Base-by-base conservation (phyloP, 306 rosid genomes). In the Rubus idaeus region DNA sequence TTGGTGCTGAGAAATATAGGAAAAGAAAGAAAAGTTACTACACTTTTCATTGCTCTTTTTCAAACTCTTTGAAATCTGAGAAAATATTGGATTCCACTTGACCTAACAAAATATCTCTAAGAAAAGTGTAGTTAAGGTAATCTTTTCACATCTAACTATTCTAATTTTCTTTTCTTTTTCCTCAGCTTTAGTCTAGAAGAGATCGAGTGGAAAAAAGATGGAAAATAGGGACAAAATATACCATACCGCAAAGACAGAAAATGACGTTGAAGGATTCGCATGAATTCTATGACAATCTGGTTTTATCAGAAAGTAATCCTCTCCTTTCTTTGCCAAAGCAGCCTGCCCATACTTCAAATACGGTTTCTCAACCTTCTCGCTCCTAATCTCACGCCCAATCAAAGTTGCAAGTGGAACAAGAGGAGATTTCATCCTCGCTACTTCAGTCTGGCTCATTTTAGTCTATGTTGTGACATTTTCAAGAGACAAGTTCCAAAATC, bases 251-350 rank as follows among this genome's bases (percentile, higher is more conserved):
- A 90, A 92, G 60, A 91, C 98, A 18, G 97, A 92, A 86, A 96
- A 96, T 47, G 84, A 73, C 3, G 99, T 90, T 7, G 96, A 87
- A 1, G 87, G 83, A 84, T 92, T 87, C 37, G 90, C 96, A 10
- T 88, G 94, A 86, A 89, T 81, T 80, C 97, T 85, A 52, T 83
- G 88, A 88, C 90, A 92, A 71, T 96, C 98, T 0, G 82, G 88
- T 82, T 89, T 96, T 75, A 96, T 89, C 63, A 96, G 82, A 87
- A 88, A 96, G 85, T 88, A 96, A 84, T 96, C 98, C 85, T 96
- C 99, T 76, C 99, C 99, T 80, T 96, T 96, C 89, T 88, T 96
- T 21, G 98, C 98, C 96, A 96, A 87, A 76, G 94, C 99, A 77
- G 99, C 97, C 83, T 96, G 99, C 39, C 99, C 99, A 77, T 86